Evolutionary conservation across 192 early-diverging fungal species (phyloP), one percentile per base, ranked within the genome.

Genomic region (Umbelopsis sp.): DNA sequence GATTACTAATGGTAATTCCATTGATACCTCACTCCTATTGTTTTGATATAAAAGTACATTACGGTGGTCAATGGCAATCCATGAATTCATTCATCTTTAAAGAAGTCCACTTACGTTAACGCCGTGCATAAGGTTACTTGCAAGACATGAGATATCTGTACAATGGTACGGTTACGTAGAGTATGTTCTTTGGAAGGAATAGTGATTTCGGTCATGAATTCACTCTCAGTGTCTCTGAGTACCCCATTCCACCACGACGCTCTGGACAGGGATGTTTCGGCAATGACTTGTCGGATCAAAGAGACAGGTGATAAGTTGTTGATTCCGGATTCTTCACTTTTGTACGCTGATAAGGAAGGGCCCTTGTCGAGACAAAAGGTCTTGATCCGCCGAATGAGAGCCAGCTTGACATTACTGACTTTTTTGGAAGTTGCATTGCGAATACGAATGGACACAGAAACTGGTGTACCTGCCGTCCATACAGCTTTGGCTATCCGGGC

Each of bases 351-450:
- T 6, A 62, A 32, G 26, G 26, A 34, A 20, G 56, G 56, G 17
- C 56, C 56, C 17, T 62, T 22, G 26, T 62, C 56, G 10, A 62
- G 31, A 4, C 56, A 62, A 14, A 62, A 62, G 3, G 56, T 62
- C 56, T 62, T 62, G 29, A 62, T 62, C 4, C 56, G 56, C 3
- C 56, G 56, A 62, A 62, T 62, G 2, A 62, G 31, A 20, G 29
- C 26, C 8, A 62, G 29, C n/a, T 31, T 62, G 31, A 62, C 56
- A 20, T 62, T 62, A 14, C 29, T n/a, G 31, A 62, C 56, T 17
- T 62, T 62, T 26, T 62, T 62, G 56, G 56, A 62, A 12, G 56
- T 62, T 62, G 26, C 56, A 62, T 62, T 62, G 11, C 56, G 56
- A 62, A 62, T 32, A 34, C 56, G 56, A 14, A 62, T 0, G 4